Evolutionary conservation across 176 grass and related monocot genomes (phyloP), one percentile per base, ranked within the genome.

Genomic region (Tillandsia fasciculata): DNA sequence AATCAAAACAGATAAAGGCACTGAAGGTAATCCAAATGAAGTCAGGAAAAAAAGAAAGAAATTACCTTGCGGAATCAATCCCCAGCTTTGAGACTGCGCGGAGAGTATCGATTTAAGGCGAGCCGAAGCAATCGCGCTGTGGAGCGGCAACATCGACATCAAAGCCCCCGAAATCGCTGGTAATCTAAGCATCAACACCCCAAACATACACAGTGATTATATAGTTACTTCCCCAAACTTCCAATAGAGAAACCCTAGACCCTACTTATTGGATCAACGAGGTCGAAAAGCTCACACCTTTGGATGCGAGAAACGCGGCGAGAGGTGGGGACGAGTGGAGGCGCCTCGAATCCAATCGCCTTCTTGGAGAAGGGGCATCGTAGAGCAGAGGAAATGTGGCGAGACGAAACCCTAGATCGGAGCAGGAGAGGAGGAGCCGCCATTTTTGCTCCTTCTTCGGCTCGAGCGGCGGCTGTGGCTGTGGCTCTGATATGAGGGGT

Each of bases 31-130:
- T 42, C 33, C 33, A 42, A 42, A 42, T 42, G 33, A 42, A 42
- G 4, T 42, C 33, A 42, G 2, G 18, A 51, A 64, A 24, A 14
- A 51, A 29, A 51, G n/a, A 56, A 58, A 58, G 13, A 66, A 12
- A 15, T 23, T 28, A 94, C 86, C 90, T 94, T 89, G 80, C n/a
- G 90, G 90, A 70, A 94, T 74, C 56, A 84, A 71, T 11, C 90
- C 86, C 90, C 86, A 94, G 57, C 78, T 78, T 51, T 89, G 90
- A 2, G 90, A 94, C 14, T 89, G 83, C 2, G 86, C 64, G 0
- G 86, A 67, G 68, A 94, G 84, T 22, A 80, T 66, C 24, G 86
- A 94, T 20, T 23, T 74, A 9, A 94, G 78, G 26, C 90, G 75
- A 20, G 83, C 78, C 0, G 83, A 82, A 3, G 83, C 90, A 70